phyloP scores from a whole-genome alignment of 768 basidiomycete genomes.

The Phaeolepiota aurea region DNA sequence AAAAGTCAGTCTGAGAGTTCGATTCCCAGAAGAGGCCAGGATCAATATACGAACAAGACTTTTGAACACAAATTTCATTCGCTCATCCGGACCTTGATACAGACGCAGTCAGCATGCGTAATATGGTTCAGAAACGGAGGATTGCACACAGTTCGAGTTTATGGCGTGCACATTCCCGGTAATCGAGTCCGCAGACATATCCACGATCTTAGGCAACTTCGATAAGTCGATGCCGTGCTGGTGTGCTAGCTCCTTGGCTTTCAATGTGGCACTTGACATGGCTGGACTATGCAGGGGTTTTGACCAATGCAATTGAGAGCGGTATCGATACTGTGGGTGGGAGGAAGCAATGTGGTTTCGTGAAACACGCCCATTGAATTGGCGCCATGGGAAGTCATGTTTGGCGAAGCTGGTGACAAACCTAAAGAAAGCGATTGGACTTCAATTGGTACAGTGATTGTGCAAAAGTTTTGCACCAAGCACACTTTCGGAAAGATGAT shows the following conservation, averaged over 20 bases:
- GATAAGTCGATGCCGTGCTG: constrained; percentile 22
- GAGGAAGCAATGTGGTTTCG: too few species aligned
- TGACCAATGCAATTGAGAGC: too few species aligned
- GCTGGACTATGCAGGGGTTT: background rate
- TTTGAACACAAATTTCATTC: background rate
- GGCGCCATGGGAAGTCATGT: too few species aligned
- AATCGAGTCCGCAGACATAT: constrained; percentile 22
- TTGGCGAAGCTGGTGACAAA: too few species aligned
- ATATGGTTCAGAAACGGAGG: background rate
- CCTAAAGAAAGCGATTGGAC: too few species aligned
- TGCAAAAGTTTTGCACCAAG: too few species aligned
- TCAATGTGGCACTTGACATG: constrained; percentile 6
- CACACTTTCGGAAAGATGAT: too few species aligned
- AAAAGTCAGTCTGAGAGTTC: too few species aligned
- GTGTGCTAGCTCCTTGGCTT: constrained; percentile 14
- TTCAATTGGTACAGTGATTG: too few species aligned
- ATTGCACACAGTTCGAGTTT: constrained; percentile 18
- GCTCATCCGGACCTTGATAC: background rate
- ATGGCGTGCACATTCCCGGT: constrained; percentile 19
- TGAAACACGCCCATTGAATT: too few species aligned
- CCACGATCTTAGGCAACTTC: constrained; percentile 19
- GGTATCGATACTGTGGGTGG: too few species aligned
- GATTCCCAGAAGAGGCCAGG: too few species aligned
- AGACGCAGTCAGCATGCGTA: background rate
- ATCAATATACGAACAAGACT: background rate